Base-by-base conservation (phyloP, 192 early-diverging fungal genomes). In the Lunasporangiospora selenospora region DNA sequence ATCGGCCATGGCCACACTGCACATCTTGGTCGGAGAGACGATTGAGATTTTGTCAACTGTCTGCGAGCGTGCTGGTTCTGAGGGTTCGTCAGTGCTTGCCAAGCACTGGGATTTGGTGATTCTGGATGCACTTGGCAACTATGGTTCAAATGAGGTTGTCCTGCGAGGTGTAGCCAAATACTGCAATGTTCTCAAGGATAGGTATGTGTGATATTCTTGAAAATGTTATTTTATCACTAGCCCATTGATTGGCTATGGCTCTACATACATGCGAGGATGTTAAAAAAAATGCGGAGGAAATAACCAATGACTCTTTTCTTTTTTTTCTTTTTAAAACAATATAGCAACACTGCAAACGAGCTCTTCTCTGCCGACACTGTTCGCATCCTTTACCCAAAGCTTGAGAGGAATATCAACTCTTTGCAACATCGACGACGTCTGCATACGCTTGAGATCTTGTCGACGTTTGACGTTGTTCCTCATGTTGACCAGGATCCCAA, bases 391-490 rank as follows among this genome's bases (percentile, higher is more conserved):
- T 78, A 86, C 40, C 71, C 75, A 3, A 34, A 77, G n/a, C 40
- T 94, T 18, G 77, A 83, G 40, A 46, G 45, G 27, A 88, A 90
- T 56, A 55, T 95, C 37, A 85, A 81, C 30, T 88, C 85, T 11
- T 66, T 82, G 33, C 67, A 84, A 52, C 73, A 76, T 39, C 69
- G 75, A 27, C 64, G 85, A 5, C 83, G 94, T 31, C 67, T 86
- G 19, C 77, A 91, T 39, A 83, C 90, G 0, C 59, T 95, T 16
- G 76, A 82, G 31, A 86, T 98, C 36, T 77, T 99, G 23, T 53
- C 63, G 1, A 69, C 78, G 2, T 96, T 89, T 62, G 85, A 91
- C 24, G 90, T 94, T 60, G 76, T 83, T 29, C 59, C 63, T 81
- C 52, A 59, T 80, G 64, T 65, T 41, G 23, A 57, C 65, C 32